Evolutionary conservation across 805 yeast genomes (phyloP).

Genomic region (Starmerella geochares): DNA sequence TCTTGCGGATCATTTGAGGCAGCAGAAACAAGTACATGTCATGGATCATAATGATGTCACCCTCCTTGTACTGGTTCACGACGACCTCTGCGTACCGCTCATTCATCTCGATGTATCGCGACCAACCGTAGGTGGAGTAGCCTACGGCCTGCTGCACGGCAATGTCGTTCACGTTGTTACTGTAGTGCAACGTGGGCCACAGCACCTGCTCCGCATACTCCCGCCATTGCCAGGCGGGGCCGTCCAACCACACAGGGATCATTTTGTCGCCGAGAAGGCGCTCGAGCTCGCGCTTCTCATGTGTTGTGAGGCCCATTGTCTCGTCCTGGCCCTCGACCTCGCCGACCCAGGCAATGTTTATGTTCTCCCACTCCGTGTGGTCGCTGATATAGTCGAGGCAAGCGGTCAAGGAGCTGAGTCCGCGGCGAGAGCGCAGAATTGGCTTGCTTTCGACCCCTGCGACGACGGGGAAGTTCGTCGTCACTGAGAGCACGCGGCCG

Average conservation of each 20-base stretch:
- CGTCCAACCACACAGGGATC: conserved; percentile 72
- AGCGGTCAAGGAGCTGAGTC: conserved; percentile 76
- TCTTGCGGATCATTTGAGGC: conserved; percentile 75
- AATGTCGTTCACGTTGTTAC: conserved; percentile 37
- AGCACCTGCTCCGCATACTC: conserved; percentile 77
- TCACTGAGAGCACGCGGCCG: conserved; percentile 59
- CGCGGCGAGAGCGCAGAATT: conserved; percentile 44
- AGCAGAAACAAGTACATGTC: conserved; percentile 74
- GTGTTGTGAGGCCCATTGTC: conserved; percentile 37
- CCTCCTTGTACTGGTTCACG: conserved; percentile 62
- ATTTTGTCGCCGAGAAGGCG: conserved; percentile 32
- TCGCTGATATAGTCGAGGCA: conserved; percentile 49
- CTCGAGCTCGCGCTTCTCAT: conserved; percentile 44
- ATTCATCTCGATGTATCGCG: conserved; percentile 80
- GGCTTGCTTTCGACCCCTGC: conserved; percentile 36
- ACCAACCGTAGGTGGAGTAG: conserved; percentile 51
- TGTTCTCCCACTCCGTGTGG: conserved; percentile 69
- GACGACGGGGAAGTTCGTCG: conserved; percentile 58
- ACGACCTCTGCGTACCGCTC: conserved; percentile 81
- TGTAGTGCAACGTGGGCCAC: conserved; percentile 94
- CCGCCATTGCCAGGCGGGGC: conserved; percentile 74
- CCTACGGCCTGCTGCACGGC: conserved; percentile 36
- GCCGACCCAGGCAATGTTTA: conserved; percentile 92
- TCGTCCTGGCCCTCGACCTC: conserved; percentile 43
- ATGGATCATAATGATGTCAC: conserved; percentile 88